Percentiles rank a stretch among this genome's conserved stretches.
These are phyloP conservation scores for Candida ipomoeae DNA, from an alignment of 805 yeast genomes.

Conservation along the genomic window DNA sequence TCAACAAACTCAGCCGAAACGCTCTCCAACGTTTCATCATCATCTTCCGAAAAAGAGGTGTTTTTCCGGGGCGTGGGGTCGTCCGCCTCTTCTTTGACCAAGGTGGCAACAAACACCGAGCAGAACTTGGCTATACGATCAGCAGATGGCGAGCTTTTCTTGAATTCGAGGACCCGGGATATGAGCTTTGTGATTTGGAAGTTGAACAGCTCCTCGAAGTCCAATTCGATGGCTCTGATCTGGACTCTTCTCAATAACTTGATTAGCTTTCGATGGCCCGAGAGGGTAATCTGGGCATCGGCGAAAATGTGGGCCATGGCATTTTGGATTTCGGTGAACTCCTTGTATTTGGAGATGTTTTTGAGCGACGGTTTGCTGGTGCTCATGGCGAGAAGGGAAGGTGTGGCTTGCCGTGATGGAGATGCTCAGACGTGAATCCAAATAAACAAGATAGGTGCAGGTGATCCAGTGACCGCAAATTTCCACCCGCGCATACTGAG, in stretches of 20 bases:
- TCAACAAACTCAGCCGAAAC: conserved; percentile 54
- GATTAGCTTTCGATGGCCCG: conserved; percentile 74
- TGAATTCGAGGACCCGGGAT: conserved; percentile 62
- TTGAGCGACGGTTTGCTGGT: conserved; percentile 15
- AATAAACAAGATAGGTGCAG: conserved; percentile 1
- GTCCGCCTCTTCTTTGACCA: conserved; percentile 34
- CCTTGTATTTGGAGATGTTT: conserved; percentile 8
- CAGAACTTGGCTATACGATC: conserved; percentile 73
- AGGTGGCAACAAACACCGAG: conserved; percentile 51
- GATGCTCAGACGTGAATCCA: neutral
- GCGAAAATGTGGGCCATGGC: conserved; percentile 70
- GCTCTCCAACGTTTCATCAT: conserved; percentile 36
- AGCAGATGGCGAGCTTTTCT: conserved; percentile 65
- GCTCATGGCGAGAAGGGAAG: conserved; percentile 1
- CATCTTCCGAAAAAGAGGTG: conserved; percentile 21
- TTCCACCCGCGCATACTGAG: neutral
- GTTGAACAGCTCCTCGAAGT: conserved; percentile 55
- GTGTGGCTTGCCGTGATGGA: neutral
- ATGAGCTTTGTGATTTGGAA: conserved; percentile 56
- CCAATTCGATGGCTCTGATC: conserved; percentile 48
- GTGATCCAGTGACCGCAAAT: conserved; percentile 19
- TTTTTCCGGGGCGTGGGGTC: conserved; percentile 15
- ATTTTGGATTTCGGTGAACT: conserved; percentile 9
- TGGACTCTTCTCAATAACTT: conserved; percentile 59
- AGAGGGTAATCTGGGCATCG: conserved; percentile 68